These are phyloP conservation scores for Hypoxylon subgilvum DNA, from an alignment of 495 filamentous ascomycete genomes.

Conservation along the genomic window DNA sequence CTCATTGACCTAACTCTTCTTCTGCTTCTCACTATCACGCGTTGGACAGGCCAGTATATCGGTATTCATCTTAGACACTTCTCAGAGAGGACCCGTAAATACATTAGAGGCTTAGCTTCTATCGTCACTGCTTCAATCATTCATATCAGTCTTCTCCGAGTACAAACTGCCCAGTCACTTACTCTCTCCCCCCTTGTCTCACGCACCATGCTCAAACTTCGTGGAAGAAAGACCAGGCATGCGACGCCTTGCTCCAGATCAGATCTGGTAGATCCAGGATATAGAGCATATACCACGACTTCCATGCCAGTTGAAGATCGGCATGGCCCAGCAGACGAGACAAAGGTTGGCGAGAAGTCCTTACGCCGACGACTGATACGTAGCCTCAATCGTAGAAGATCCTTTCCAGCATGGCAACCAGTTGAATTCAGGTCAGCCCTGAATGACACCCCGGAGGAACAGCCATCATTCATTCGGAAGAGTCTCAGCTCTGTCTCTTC, in stretches of 20 bases:
- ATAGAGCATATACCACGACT: not conserved
- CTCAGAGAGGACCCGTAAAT: not conserved
- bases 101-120: conserved; percentile 12
- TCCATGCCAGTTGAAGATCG: not conserved
- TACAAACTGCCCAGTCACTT: not conserved
- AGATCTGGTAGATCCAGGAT: not conserved
- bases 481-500: conserved; percentile 27
- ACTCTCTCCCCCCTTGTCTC: not conserved
- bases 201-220: conserved; percentile 13
- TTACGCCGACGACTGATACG: conserved; percentile 12
- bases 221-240: conserved; percentile 5
- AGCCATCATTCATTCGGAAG: conserved; percentile 11
- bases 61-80: conserved; percentile 9
- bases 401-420: not conserved
- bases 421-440: not conserved
- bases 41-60: conserved; percentile 13
- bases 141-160: not conserved
- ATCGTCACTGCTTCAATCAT: not conserved
- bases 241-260: not conserved
- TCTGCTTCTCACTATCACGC: not conserved
- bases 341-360: not conserved
- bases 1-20: not conserved
- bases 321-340: not conserved
- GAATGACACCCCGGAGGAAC: not conserved
- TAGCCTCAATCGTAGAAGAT: conserved; percentile 10